Evolutionary conservation across 768 basidiomycete species (phyloP).

Genomic region (Tulasnella sp.): DNA sequence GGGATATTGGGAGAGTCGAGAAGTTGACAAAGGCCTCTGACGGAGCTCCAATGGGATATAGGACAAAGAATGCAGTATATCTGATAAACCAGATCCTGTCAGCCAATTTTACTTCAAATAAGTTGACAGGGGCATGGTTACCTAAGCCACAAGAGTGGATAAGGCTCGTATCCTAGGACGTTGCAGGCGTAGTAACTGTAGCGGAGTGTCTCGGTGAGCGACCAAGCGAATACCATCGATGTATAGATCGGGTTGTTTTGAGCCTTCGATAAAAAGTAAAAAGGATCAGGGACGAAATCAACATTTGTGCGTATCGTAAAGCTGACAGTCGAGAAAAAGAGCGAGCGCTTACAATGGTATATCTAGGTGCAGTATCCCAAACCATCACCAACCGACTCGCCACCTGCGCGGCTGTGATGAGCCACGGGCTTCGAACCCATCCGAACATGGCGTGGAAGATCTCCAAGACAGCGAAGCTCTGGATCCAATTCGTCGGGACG

Average conservation of each 20-base stretch:
- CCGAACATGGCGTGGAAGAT: slow-evolving; percentile 70
- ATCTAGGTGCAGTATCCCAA: slow-evolving; percentile 69
- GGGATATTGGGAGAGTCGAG: slow-evolving; percentile 52
- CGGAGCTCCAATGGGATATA: slow-evolving; percentile 88
- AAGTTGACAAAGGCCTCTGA: slow-evolving; percentile 83
- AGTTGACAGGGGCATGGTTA: slow-evolving; percentile 15
- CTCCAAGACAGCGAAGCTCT: slow-evolving; percentile 76
- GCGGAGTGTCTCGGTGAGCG: slow-evolving; percentile 79
- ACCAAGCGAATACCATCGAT: slow-evolving; percentile 91
- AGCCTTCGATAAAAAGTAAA: slow-evolving; percentile 34
- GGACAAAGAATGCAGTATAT: slow-evolving; percentile 85
- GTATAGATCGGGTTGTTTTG: slow-evolving; percentile 70
- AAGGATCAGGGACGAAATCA: neutral
- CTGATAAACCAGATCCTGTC: slow-evolving; percentile 31
- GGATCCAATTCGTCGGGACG: slow-evolving; percentile 53
- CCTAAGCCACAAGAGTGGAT: slow-evolving; percentile 29
- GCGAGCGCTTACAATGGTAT: slow-evolving; percentile 40
- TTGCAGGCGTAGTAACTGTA: slow-evolving; percentile 76
- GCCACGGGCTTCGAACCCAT: slow-evolving; percentile 66
- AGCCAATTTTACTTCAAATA: neutral
- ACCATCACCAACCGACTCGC: slow-evolving; percentile 70
- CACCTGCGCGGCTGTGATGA: slow-evolving; percentile 71
- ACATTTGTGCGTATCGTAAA: slow-evolving; percentile 9
- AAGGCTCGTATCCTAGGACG: slow-evolving; percentile 45
- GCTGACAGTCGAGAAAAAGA: slow-evolving; percentile 21